phyloP scores from a whole-genome alignment of 75 land plant genomes.

The Isoetes taiwanensis region DNA sequence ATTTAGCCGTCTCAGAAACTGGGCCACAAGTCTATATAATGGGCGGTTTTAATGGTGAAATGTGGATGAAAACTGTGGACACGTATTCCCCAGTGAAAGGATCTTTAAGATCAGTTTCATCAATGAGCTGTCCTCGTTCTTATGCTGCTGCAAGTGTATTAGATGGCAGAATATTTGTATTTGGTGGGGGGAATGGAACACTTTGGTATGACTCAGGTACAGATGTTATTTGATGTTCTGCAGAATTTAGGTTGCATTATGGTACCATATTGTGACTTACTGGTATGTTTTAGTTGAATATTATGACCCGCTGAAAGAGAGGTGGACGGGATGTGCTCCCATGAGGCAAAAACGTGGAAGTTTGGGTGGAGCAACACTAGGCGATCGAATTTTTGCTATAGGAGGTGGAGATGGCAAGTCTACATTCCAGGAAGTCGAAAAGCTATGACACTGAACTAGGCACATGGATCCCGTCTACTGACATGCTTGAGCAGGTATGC shows the following conservation, averaged over 20 bases:
- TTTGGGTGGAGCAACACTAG: slow-evolving; percentile 47
- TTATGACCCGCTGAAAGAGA: slow-evolving; percentile 29
- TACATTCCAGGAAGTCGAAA: slow-evolving; percentile 59
- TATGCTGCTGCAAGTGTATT: slow-evolving; percentile 45
- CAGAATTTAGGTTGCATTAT: too few relatives aligned
- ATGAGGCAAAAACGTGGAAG: slow-evolving; percentile 47
- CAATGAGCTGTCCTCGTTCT: slow-evolving; percentile 46
- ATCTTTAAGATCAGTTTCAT: slow-evolving; percentile 20
- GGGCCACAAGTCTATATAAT: slow-evolving; percentile 34
- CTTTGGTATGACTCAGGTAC: slow-evolving; percentile 68
- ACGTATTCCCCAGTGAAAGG: slow-evolving; percentile 38
- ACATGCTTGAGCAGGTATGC: slow-evolving; percentile 61
- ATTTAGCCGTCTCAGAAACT: neutral
- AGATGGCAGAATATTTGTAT: slow-evolving; percentile 37
- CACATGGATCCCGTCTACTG: slow-evolving; percentile 37
- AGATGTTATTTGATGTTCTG: too few relatives aligned
- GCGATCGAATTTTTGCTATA: slow-evolving; percentile 47
- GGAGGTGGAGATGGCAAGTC: slow-evolving; percentile 73
- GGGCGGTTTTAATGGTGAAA: slow-evolving; percentile 53
- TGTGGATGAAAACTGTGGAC: slow-evolving; percentile 41
- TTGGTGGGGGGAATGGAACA: slow-evolving; percentile 72
- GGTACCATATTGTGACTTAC: too few relatives aligned
- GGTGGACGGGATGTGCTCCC: slow-evolving; percentile 41
- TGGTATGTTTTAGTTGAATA: slow-evolving; percentile 45
- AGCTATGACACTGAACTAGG: slow-evolving; percentile 64